Percentiles rank a stretch among this genome's conserved stretches.
These are phyloP conservation scores for Acacia melanoxylon DNA, from an alignment of 306 rosid species.

Conservation along the genomic window DNA sequence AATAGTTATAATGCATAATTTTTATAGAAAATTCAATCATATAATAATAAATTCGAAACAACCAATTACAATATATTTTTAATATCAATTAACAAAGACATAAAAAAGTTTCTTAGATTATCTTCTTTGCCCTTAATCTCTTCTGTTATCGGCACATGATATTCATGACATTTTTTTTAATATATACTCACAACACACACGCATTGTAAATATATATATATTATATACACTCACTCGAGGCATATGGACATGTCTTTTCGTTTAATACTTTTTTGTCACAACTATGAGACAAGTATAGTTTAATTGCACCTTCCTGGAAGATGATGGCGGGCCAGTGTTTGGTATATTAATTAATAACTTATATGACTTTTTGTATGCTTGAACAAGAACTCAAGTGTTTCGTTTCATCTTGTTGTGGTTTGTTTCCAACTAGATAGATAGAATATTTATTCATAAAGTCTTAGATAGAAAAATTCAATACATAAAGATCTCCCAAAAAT, in stretches of 20 bases:
- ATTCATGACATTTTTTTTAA: no score
- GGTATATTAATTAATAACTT: conserved; percentile 11
- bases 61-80: background rate
- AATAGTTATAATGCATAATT: background rate
- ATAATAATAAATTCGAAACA: background rate
- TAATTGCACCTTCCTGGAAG: conserved; percentile 64
- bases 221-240: background rate
- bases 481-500: no score
- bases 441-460: background rate
- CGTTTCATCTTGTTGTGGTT: background rate
- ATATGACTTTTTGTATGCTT: conserved; percentile 9
- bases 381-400: background rate
- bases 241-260: background rate
- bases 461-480: background rate
- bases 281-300: conserved; percentile 32
- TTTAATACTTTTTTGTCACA: background rate
- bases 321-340: conserved; percentile 35
- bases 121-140: background rate
- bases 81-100: background rate
- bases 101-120: background rate
- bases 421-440: background rate
- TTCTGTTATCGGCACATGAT: no score
- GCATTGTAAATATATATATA: no score
- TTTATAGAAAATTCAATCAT: background rate
- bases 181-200: no score